Conservation (phyloP, 169 alveolate species). For the Plasmodium reichenowi region DNA sequence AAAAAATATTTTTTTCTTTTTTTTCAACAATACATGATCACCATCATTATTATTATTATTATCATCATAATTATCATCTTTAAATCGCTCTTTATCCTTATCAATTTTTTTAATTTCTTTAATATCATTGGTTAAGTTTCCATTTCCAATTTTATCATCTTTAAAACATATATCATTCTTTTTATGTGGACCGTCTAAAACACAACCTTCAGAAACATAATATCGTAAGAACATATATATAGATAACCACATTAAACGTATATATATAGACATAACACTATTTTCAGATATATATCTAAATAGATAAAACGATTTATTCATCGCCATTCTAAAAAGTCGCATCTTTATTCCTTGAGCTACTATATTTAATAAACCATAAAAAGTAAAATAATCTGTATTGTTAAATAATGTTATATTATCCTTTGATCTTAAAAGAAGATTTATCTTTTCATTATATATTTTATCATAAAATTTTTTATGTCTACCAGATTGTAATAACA, state of each 20-base stretch:
- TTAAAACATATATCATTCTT: neutral
- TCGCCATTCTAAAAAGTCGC: conserved; percentile 6
- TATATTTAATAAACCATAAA: conserved; percentile 57
- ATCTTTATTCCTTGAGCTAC: conserved; percentile 20
- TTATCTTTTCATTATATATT: neutral
- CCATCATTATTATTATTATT: neutral
- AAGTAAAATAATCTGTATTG: conserved; percentile 14
- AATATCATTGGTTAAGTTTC: neutral
- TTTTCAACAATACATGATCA: neutral
- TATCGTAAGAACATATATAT: conserved; percentile 14
- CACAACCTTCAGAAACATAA: neutral
- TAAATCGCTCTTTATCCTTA: neutral
- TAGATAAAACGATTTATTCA: conserved; percentile 15
- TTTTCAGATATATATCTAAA: conserved; percentile 39
- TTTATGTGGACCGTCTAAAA: neutral
- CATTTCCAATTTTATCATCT: neutral
- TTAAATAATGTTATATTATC: conserved; percentile 24
- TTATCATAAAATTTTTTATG: neutral
- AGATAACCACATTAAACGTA: conserved; percentile 56
- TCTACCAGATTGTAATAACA: neutral
- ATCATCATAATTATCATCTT: neutral
- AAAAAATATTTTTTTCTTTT: neutral
- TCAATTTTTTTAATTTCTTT: too few relatives aligned
- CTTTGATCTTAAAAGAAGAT: conserved; percentile 15
- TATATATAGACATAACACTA: conserved; percentile 41